phyloP scores from a whole-genome alignment of 306 rosid species.

The Medicago arabica region DNA sequence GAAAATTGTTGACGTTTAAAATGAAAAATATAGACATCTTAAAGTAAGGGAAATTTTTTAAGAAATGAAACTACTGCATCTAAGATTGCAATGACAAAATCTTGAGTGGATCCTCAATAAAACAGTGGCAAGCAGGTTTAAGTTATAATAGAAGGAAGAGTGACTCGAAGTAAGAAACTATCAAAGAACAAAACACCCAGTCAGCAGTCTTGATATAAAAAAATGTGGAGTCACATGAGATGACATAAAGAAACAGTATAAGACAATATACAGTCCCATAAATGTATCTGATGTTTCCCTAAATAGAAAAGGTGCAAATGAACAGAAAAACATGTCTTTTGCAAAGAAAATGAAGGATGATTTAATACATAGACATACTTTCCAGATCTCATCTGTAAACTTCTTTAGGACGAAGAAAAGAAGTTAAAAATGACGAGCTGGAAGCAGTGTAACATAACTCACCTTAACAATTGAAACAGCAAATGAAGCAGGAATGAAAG shows the following conservation, averaged over 20 bases:
- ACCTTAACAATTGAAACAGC: conserved; percentile 97
- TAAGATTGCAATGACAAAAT: conserved; percentile 16
- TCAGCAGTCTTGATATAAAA: conserved; percentile 4
- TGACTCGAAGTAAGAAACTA: neutral
- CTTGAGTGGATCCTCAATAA: conserved; percentile 2
- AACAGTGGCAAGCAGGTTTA: conserved; percentile 24
- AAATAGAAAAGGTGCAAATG: neutral
- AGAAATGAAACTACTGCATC: conserved; percentile 31
- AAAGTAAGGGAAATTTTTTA: neutral
- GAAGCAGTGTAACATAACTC: conserved; percentile 41
- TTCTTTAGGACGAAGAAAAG: neutral
- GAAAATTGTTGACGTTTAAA: conserved; percentile 18
- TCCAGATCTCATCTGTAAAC: neutral
- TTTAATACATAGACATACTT: conserved; percentile 3
- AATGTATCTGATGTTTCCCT: neutral
- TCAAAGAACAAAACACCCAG: neutral
- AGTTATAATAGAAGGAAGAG: neutral
- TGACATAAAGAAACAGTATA: neutral
- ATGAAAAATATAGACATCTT: conserved; percentile 15
- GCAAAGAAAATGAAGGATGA: neutral
- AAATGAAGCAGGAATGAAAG: conserved; percentile 94
- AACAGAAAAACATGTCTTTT: neutral
- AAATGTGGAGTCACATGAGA: neutral
- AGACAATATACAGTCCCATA: conserved; percentile 1
- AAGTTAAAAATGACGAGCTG: conserved; percentile 13